Evolutionary conservation across 768 basidiomycete species (phyloP).

Genomic region (Lactarius quietus): DNA sequence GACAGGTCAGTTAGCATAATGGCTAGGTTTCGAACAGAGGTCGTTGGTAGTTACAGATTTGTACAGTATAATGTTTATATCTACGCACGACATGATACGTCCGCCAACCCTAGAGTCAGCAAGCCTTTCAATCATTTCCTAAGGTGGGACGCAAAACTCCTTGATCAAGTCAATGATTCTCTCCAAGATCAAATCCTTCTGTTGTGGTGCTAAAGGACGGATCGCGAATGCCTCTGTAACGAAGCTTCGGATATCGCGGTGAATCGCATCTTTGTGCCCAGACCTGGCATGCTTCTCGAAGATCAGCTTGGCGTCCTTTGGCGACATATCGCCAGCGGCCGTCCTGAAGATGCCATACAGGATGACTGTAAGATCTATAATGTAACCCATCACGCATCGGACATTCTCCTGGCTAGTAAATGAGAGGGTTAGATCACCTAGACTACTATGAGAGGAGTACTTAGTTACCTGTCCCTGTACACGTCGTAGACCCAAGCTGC

Average conservation of each 20-base stretch:
- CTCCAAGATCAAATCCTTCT: constrained; percentile 2
- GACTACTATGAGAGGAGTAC: background rate
- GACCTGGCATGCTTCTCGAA: background rate
- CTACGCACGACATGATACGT: too few relatives aligned
- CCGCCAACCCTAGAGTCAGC: too few relatives aligned
- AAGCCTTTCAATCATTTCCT: background rate
- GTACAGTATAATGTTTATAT: too few relatives aligned
- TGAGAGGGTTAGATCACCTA: background rate
- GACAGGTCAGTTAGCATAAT: too few relatives aligned
- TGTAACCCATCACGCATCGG: constrained; percentile 10
- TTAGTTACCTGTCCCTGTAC: constrained; percentile 1
- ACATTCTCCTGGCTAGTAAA: constrained; percentile 4
- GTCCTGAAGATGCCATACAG: background rate
- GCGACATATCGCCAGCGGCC: background rate
- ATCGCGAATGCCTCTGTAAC: background rate
- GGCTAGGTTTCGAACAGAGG: too few relatives aligned
- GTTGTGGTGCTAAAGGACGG: background rate
- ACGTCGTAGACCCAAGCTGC: background rate
- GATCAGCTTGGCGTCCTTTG: background rate
- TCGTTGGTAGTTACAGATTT: too few relatives aligned
- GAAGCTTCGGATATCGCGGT: background rate
- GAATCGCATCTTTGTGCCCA: background rate
- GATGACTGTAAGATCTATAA: constrained; percentile 10
- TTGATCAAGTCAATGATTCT: constrained; percentile 6
- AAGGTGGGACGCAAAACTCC: background rate